A percentile compares a stretch with the other conserved stretches of the same genome.
These are phyloP conservation scores for Magnaporthiopsis poae DNA, from an alignment of 2,329 filamentous ascomycete genomes.

Conservation along the genomic window DNA sequence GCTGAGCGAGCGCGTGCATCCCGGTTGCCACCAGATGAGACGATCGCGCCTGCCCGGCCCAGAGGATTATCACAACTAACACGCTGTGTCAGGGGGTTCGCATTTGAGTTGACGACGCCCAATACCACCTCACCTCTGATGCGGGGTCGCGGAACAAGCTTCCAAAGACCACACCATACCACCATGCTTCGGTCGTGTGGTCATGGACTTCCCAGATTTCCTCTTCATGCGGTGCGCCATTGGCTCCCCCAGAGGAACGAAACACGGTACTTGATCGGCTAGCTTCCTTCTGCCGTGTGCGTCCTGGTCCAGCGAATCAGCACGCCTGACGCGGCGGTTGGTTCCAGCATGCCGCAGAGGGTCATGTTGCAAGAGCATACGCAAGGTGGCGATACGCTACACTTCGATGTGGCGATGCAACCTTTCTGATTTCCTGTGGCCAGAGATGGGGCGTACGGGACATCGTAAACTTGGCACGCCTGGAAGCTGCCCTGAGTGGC, in stretches of 20 bases:
- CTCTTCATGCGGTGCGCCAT: neutral
- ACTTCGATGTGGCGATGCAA: neutral
- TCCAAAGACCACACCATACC: neutral
- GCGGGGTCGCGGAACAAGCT: neutral
- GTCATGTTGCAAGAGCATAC: neutral
- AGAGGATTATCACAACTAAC: neutral
- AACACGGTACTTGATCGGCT: neutral
- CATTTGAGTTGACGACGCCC: neutral
- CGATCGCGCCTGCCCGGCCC: neutral
- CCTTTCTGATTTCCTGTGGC: neutral
- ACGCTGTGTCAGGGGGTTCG: neutral
- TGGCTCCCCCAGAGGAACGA: neutral
- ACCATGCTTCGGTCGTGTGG: neutral
- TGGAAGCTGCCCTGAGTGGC: too few relatives aligned
- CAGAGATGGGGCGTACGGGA: neutral
- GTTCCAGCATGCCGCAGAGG: neutral
- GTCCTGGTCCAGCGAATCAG: neutral
- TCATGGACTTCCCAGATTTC: neutral
- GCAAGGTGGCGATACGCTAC: neutral
- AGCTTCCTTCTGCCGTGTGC: neutral
- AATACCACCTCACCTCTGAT: neutral
- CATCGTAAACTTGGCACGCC: neutral
- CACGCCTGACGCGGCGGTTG: neutral
- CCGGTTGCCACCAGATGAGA: neutral
- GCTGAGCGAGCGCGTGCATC: neutral